Evolutionary conservation across 176 grass and related monocot genomes (phyloP).

Genomic region (Tillandsia leiboldiana): DNA sequence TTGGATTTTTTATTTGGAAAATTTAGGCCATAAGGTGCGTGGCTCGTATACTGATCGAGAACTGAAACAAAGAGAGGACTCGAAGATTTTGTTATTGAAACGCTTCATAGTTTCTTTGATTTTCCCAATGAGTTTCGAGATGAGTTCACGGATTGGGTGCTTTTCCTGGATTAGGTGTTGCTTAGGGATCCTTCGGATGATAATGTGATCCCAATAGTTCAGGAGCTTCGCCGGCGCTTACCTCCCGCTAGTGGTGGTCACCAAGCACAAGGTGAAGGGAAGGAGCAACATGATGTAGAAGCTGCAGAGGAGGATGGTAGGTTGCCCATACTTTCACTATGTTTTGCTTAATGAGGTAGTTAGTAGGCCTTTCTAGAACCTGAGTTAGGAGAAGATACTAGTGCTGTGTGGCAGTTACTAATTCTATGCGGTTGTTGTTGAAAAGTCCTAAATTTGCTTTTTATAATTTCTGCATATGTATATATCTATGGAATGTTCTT

Average conservation of each 20-base stretch:
- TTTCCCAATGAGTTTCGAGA: neutral
- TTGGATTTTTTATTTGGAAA: neutral
- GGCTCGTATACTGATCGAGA: too few relatives aligned
- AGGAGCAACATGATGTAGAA: slow-evolving; percentile 62
- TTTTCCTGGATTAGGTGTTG: slow-evolving; percentile 43
- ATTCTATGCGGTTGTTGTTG: neutral
- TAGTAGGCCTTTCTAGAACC: neutral
- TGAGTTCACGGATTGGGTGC: neutral
- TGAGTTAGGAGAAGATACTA: neutral
- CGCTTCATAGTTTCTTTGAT: too few relatives aligned
- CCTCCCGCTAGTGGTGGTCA: slow-evolving; percentile 28
- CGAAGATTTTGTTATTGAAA: too few relatives aligned
- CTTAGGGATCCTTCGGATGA: slow-evolving; percentile 78
- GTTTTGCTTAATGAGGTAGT: neutral
- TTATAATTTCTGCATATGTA: neutral
- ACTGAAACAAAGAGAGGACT: too few relatives aligned
- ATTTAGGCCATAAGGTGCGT: neutral
- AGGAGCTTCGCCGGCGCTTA: slow-evolving; percentile 70
- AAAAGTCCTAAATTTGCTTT: neutral
- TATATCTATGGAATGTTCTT: neutral
- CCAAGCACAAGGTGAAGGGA: slow-evolving; percentile 26
- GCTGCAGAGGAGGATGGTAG: slow-evolving; percentile 70
- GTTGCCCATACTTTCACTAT: neutral
- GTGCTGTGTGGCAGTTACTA: neutral
- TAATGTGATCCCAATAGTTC: slow-evolving; percentile 79